phyloP scores from a whole-genome alignment of 345 rosid species.

The Citrus cavaleriei region DNA sequence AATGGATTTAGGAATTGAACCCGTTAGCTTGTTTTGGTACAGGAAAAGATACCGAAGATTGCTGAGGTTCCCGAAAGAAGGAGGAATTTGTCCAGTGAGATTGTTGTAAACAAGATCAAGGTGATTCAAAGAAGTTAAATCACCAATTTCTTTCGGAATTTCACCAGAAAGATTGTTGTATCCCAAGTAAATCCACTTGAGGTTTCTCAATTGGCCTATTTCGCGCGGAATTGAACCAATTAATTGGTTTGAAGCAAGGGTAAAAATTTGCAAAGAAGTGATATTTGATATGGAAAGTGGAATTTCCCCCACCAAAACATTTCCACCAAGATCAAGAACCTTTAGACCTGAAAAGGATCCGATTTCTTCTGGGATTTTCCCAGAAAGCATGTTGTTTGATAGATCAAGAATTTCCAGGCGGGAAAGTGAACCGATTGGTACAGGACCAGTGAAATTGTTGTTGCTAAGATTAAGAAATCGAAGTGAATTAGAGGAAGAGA shows the following conservation, averaged over 20 bases:
- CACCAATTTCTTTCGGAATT: constrained; percentile 65
- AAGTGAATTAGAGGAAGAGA: constrained; percentile 53
- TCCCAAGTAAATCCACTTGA: constrained; percentile 85
- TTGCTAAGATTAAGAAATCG: constrained; percentile 71
- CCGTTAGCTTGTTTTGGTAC: constrained; percentile 70
- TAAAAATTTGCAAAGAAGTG: constrained; percentile 50
- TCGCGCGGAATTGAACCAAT: constrained; percentile 52
- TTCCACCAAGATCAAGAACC: constrained; percentile 83
- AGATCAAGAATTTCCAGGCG: constrained; percentile 63
- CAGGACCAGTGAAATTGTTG: constrained; percentile 72
- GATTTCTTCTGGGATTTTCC: constrained; percentile 46
- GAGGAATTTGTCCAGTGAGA: constrained; percentile 66
- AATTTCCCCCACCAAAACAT: constrained; percentile 57
- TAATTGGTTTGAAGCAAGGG: constrained; percentile 78
- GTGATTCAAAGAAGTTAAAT: constrained; percentile 49
- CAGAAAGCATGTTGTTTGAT: constrained; percentile 75
- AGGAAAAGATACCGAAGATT: constrained; percentile 66
- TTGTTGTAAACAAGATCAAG: constrained; percentile 93
- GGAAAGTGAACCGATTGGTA: constrained; percentile 38
- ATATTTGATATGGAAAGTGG: constrained; percentile 49
- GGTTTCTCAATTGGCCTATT: constrained; percentile 45
- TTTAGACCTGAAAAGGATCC: constrained; percentile 51
- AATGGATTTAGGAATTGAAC: constrained; percentile 53
- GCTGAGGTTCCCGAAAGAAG: constrained; percentile 51
- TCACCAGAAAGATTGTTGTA: constrained; percentile 81